Evolutionary conservation across 2,329 filamentous ascomycete genomes (phyloP).

Genomic region (Xenoacremonium recifei): DNA sequence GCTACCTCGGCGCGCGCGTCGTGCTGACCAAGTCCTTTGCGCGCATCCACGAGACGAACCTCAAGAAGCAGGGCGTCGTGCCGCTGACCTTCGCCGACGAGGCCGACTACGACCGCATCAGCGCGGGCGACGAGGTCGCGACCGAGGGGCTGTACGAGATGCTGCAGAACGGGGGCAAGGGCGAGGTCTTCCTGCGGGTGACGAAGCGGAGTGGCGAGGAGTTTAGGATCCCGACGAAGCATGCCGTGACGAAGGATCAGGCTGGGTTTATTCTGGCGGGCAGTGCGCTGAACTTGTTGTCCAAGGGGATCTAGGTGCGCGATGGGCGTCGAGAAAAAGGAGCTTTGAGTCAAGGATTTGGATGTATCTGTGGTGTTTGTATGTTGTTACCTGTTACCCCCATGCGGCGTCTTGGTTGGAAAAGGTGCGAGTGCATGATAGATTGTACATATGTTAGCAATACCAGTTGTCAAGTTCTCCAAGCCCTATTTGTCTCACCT

Average conservation of each 20-base stretch:
- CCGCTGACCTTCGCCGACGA: slow-evolving; percentile 89
- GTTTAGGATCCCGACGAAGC: slow-evolving; percentile 73
- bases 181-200: slow-evolving; percentile 69
- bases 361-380: not conserved
- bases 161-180: slow-evolving; percentile 73
- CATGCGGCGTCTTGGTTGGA: slow-evolving; percentile 10
- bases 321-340: not conserved
- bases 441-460: slow-evolving; percentile 24
- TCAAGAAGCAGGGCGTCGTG: slow-evolving; percentile 97
- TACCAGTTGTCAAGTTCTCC: too few relatives aligned
- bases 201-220: slow-evolving; percentile 63
- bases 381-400: not conserved
- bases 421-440: slow-evolving; percentile 26
- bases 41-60: slow-evolving; percentile 90
- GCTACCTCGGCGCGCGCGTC: slow-evolving; percentile 83
- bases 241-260: slow-evolving; percentile 87
- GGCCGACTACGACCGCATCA: slow-evolving; percentile 80
- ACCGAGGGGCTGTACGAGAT: slow-evolving; percentile 85
- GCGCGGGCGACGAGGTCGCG: slow-evolving; percentile 77
- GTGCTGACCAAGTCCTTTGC: slow-evolving; percentile 87
- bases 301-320: slow-evolving; percentile 47
- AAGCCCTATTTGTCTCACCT: slow-evolving; percentile 11
- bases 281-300: slow-evolving; percentile 87
- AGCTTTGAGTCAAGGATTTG: not conserved
- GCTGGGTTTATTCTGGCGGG: slow-evolving; percentile 89